phyloP scores from a whole-genome alignment of 1,139 yeast genomes.

The Scheffersomyces titani region DNA sequence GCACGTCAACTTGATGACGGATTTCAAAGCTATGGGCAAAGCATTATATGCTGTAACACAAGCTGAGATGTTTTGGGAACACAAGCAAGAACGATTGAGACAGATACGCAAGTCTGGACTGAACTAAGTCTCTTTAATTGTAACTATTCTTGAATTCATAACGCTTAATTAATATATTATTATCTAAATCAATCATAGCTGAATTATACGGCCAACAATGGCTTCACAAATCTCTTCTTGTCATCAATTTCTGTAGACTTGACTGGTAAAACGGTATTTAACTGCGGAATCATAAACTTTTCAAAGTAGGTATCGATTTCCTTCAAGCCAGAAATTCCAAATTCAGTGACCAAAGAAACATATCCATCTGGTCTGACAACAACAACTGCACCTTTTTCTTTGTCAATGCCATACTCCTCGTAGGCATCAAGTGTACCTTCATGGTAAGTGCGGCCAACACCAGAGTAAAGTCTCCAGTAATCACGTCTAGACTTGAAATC shows the following conservation, averaged over 20 bases:
- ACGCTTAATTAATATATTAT: neutral
- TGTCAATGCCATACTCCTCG: slow-evolving; percentile 25
- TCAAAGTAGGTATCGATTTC: slow-evolving; percentile 21
- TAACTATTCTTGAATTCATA: neutral
- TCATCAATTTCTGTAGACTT: slow-evolving; percentile 1
- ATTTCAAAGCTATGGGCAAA: slow-evolving; percentile 66
- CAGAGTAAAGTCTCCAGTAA: slow-evolving; percentile 29
- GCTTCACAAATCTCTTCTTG: slow-evolving; percentile 2
- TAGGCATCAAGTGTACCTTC: slow-evolving; percentile 22
- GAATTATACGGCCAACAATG: slow-evolving; percentile 4
- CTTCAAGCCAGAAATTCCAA: slow-evolving; percentile 15
- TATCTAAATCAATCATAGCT: neutral
- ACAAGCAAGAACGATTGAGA: slow-evolving; percentile 5
- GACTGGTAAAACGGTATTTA: neutral
- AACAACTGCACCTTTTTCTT: slow-evolving; percentile 23
- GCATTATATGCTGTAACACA: slow-evolving; percentile 64
- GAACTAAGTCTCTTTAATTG: too few species aligned
- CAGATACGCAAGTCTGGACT: neutral
- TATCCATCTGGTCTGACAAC: slow-evolving; percentile 38
- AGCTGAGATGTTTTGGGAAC: slow-evolving; percentile 50
- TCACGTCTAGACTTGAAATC: slow-evolving; percentile 28
- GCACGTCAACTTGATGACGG: slow-evolving; percentile 79
- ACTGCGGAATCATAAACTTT: slow-evolving; percentile 21
- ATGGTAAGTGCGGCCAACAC: slow-evolving; percentile 23
- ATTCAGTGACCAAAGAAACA: slow-evolving; percentile 23